Base-by-base conservation (phyloP, 2,329 filamentous ascomycete genomes). In the Beauveria bassiana region DNA sequence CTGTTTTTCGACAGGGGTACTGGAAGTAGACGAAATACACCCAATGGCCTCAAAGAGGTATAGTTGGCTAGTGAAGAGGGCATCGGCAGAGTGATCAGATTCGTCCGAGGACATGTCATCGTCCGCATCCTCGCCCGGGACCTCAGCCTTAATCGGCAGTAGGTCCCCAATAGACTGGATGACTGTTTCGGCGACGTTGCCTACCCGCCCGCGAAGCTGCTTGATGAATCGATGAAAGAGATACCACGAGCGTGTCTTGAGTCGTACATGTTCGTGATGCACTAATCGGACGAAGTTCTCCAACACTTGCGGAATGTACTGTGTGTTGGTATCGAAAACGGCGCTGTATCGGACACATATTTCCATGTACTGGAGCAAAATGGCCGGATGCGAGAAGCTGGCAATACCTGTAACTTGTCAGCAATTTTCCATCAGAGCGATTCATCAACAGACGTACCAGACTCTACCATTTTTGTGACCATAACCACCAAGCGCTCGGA, bases 331-430 rank as follows among this genome's bases (percentile, higher is more conserved):
- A 70, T 98, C 93, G 71, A 99, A 98, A 73, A 97, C 96, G 31
- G 87, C 85, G 71, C 88, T 90, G 75, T 99, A 99, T 56, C 95
- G 88, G 61, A 96, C 93, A 73, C 93, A 96, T 42, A 96, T 96
- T 73, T 99, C 95, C 93, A 99, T 97, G 71, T 96, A 99, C 75
- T 97, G 92, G 24, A 99, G 81, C 65, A 97, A 86, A 57, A 97
- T 93, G 18, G 93, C 91, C 1, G 95, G 93, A 71, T 98, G 95
- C 18, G 88, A 86, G 73, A 93, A 96, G 49, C 83, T 88, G 63
- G 91, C 88, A 66, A 97, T 89, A 67, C 90, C 91, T 93, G 66
- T 12, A 24, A 3, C 9, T 26, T 58, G 31, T 62, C 20, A 46
- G 61, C 47, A 47, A 57, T 28, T 16, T 5, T 34, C 50, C 12